Conservation (phyloP, 352 stramenopile species). For the Pythium diclinum region DNA sequence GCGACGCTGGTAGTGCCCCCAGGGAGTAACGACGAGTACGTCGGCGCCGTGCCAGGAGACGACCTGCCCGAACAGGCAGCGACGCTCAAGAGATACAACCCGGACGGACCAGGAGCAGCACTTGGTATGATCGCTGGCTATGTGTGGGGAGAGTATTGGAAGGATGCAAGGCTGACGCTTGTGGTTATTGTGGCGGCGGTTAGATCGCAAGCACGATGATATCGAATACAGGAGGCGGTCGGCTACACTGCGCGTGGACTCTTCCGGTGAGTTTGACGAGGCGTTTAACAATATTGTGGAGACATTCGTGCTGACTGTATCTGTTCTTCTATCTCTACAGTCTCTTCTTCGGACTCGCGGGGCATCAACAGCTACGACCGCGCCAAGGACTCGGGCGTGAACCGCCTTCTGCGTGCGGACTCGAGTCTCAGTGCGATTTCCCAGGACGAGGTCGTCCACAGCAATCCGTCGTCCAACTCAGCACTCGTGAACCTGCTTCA, state of each 20-base stretch:
- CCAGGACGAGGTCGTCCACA: constrained; percentile 16
- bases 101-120: constrained; percentile 14
- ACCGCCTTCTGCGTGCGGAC: constrained; percentile 49
- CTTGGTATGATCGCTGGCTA: background rate
- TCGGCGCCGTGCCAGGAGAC: background rate
- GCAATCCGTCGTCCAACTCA: constrained; percentile 4
- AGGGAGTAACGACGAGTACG: background rate
- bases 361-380: constrained; percentile 53
- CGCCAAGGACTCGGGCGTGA: constrained; percentile 58
- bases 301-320: background rate
- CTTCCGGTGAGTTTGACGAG: constrained; percentile 40
- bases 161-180: background rate
- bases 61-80: constrained; percentile 14
- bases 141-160: background rate
- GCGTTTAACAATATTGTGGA: too few species aligned
- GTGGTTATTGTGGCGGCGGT: too few species aligned
- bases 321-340: constrained; percentile 20
- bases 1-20: background rate
- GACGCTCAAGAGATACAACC: constrained; percentile 15
- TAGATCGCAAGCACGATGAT: constrained; percentile 62
- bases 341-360: constrained; percentile 39
- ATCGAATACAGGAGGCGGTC: constrained; percentile 51
- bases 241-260: constrained; percentile 50
- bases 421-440: constrained; percentile 28
- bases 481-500: background rate